Base-by-base conservation (phyloP, 139 green algal genomes). In the Yamagishiella unicocca region DNA sequence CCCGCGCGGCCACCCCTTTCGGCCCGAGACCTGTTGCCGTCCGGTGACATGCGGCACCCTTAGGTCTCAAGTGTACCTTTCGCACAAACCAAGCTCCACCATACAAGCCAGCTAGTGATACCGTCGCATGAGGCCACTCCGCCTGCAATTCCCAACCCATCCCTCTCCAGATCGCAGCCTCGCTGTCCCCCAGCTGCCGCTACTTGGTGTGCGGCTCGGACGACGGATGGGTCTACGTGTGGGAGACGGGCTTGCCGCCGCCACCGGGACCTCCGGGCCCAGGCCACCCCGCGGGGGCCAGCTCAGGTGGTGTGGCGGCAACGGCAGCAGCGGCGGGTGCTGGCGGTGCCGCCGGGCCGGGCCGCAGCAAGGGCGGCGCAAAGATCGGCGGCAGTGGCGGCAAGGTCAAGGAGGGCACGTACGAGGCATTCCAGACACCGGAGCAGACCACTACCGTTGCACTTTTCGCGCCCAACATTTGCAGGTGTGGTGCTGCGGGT, bases 211-310 rank as follows among this genome's bases (percentile, higher is more conserved):
- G 95, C 87, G 96, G 96, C 40, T 94, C 88, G 4, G 96, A 98
- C 78, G 95, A 97, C 86, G 96, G 96, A 31, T 93, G 85, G 80
- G 94, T 96, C 43, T 97, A 96, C 83, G 25, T 97, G 27, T 98
- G 96, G 96, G 83, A 89, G 14, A 88, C 66, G 5, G 81, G 81
- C 24, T 46, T 87, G 45, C 45, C 40, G 31, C 80, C 64, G 8
- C 62, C 62, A 21, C n/a, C 62, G 38, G 37, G 12, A 58, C 50
- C 17, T 17, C 12, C 12, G 14, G 17, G 17, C 50, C 50, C 50
- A 58, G 50, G 50, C 50, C 50, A 58, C 17, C 50, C 29, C 14
- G 12, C 45, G n/a, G 19, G 9, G 31, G 9, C 17, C 50, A 8
- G 25, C 75, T 33, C 33, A 31, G 50, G 25, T 61, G 1, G 68